phyloP scores from a whole-genome alignment of 2,329 filamentous ascomycete genomes.

The Plenodomus biglobosus region DNA sequence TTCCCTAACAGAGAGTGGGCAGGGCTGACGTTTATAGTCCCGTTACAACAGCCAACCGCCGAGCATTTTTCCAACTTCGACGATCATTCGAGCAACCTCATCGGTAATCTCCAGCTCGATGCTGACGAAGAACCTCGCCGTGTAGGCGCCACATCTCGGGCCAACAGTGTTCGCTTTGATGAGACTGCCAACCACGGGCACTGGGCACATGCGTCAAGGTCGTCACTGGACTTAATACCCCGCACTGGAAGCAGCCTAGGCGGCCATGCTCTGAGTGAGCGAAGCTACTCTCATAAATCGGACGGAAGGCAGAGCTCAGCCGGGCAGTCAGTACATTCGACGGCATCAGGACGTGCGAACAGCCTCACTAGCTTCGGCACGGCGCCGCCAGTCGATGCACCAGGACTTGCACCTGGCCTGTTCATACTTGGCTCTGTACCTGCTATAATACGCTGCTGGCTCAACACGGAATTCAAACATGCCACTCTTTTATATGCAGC shows the following conservation, averaged over 20 bases:
- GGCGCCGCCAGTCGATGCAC: constrained; percentile 73
- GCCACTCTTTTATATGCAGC: constrained; percentile 87
- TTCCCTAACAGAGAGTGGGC: neutral
- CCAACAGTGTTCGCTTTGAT: constrained; percentile 96
- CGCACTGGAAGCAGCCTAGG: constrained; percentile 79
- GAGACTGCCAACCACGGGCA: constrained; percentile 91
- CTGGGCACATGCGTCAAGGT: constrained; percentile 79
- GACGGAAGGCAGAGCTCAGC: constrained; percentile 92
- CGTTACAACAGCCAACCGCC: constrained; percentile 73
- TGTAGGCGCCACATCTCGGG: constrained; percentile 83
- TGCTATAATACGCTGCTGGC: constrained; percentile 93
- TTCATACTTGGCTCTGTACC: constrained; percentile 87
- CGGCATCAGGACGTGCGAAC: constrained; percentile 77
- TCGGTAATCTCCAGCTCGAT: constrained; percentile 81
- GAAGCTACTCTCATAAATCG: constrained; percentile 90
- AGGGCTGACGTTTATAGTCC: constrained; percentile 57
- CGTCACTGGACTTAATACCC: constrained; percentile 79
- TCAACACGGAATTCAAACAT: constrained; percentile 87
- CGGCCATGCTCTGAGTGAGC: constrained; percentile 80
- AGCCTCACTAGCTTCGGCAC: constrained; percentile 69
- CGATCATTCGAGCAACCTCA: constrained; percentile 76
- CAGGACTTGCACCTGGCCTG: constrained; percentile 77
- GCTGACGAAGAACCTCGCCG: constrained; percentile 83
- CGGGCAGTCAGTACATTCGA: constrained; percentile 79
- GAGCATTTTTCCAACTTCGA: constrained; percentile 90